Conservation (phyloP, 2,329 filamentous ascomycete genomes). For the Colletotrichum tofieldiae region DNA sequence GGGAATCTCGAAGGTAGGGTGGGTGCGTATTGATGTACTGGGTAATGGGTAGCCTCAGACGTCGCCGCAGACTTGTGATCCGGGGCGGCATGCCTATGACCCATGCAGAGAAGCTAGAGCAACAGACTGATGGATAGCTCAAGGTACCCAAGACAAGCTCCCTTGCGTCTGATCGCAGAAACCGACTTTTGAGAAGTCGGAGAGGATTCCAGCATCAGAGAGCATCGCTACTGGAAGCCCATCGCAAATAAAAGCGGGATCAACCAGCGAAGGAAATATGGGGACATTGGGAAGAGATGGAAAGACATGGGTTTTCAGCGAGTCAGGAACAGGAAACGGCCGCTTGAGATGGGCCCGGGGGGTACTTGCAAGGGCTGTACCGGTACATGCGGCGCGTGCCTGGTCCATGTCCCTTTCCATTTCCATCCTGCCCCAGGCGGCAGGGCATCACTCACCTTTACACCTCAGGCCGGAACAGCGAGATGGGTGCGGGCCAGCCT, state of each 20-base stretch:
- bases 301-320: conserved; percentile 34
- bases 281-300: conserved; percentile 24
- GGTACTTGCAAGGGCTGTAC: conserved; percentile 30
- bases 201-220: conserved; percentile 35
- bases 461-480: conserved; percentile 1
- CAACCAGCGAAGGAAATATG: conserved; percentile 32
- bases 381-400: conserved; percentile 35
- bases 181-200: conserved; percentile 40
- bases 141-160: conserved; percentile 41
- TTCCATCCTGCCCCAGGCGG: conserved; percentile 6
- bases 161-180: conserved; percentile 38
- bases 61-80: conserved; percentile 40
- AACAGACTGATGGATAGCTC: conserved; percentile 27
- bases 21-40: conserved; percentile 39
- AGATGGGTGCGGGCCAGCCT: not conserved
- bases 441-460: not conserved
- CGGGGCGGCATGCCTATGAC: conserved; percentile 37
- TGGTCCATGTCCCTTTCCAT: conserved; percentile 9
- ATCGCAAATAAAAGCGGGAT: conserved; percentile 42
- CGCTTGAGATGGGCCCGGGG: conserved; percentile 37
- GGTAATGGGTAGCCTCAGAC: conserved; percentile 33
- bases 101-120: conserved; percentile 30
- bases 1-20: conserved; percentile 37
- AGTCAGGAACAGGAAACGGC: conserved; percentile 43
- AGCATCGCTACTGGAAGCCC: conserved; percentile 34